Conservation (phyloP, 805 yeast genomes). For the Yarrowia yakushimensis region DNA sequence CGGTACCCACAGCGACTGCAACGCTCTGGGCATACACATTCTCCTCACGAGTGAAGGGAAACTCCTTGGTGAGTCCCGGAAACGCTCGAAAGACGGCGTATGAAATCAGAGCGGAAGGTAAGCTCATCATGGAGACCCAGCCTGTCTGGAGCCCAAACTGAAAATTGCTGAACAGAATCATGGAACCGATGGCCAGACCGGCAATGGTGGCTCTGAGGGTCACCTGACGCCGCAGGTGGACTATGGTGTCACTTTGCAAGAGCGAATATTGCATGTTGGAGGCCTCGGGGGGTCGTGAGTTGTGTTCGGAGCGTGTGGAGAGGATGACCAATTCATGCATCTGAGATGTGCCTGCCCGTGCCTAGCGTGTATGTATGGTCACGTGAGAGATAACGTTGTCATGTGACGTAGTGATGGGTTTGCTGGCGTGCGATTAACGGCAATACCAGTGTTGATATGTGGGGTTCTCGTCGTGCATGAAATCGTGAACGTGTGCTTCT, state of each 20-base stretch:
- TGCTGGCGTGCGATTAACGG: neutral
- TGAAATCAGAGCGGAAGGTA: constrained; percentile 88
- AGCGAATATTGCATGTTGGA: constrained; percentile 6
- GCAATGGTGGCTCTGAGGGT: constrained; percentile 70
- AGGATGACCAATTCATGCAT: constrained; percentile 17
- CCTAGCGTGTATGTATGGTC: constrained; percentile 13
- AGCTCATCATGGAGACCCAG: constrained; percentile 99
- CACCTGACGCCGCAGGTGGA: constrained; percentile 36
- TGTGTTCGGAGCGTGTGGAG: neutral
- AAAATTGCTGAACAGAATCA: constrained; percentile 83
- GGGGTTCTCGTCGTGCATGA: neutral
- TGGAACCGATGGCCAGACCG: constrained; percentile 81
- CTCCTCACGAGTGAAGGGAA: constrained; percentile 80
- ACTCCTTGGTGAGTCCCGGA: constrained; percentile 32
- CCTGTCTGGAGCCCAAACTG: constrained; percentile 97
- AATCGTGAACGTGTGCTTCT: neutral
- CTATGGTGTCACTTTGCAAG: constrained; percentile 3
- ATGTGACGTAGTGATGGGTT: neutral
- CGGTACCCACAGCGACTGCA: constrained; percentile 96
- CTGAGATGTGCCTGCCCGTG: constrained; percentile 4
- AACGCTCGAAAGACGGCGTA: constrained; percentile 73
- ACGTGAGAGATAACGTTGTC: constrained; percentile 16
- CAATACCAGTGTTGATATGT: neutral
- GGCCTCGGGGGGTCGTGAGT: neutral
- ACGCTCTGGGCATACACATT: constrained; percentile 89